Base-by-base conservation (phyloP, 2,329 filamentous ascomycete species). In the Rutstroemia sp. region DNA sequence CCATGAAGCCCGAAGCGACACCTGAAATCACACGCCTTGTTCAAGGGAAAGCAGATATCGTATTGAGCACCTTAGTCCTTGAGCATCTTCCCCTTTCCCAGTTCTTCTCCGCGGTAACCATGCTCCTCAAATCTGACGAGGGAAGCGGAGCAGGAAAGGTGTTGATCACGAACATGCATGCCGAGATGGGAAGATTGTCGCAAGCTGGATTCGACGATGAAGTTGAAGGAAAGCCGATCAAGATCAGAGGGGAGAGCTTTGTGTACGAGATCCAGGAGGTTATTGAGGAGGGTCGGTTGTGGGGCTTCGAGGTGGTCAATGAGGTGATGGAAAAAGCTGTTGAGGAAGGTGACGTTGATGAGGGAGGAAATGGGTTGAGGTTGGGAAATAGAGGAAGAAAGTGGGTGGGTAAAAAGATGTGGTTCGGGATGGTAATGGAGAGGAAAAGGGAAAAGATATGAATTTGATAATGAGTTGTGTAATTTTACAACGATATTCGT, bases 91-190 rank as follows among this genome's bases (percentile, higher is more conserved):
- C 82, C 0, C 64, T 83, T 0, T 5, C 61, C 0, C 60, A 68
- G 0, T 80, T 75, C 64, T 86, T 87, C 67, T 51, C 53, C 7
- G 12, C 47, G 6, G 38, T 51, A 17, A 36, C 5, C 10, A 30
- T 36, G 7, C 17, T 55, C 19, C 30, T 55, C 4, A 55, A 52
- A 61, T 2, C 75, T 76, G 0, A 73, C 76, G 0, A 63, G 72
- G 1, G 61, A 16, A 69, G 73, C 5, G 8, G 44, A 70, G 72
- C 0, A 75, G 82, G 78, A 0, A 68, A 76, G 48, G 69, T 84
- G 5, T 70, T 86, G 9, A 64, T 87, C n/a, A 86, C 82, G 0
- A 87, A 86, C 63, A 87, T 87, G 84, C 84, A 87, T 66, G 69
- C 75, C 1, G 78, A 85, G 3, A 86, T 87, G 82, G 83, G 82